Conservation (phyloP, 805 yeast species). For the Nakazawaea pomicola region DNA sequence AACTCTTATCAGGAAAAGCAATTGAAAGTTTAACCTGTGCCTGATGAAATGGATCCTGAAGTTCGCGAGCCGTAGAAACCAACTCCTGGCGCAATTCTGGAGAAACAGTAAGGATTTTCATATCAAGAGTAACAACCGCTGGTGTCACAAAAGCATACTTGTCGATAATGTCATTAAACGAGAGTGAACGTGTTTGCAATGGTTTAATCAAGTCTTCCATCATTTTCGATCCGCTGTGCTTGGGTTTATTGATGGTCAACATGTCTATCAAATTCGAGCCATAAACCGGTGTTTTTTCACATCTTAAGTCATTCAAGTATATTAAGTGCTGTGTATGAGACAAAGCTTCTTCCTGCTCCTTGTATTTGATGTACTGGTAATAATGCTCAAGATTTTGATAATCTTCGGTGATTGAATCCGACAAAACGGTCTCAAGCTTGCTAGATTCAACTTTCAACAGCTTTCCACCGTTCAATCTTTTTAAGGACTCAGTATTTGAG, state of each 20-base stretch:
- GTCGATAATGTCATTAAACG: constrained; percentile 51
- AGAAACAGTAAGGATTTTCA: constrained; percentile 50
- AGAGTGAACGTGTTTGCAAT: constrained; percentile 31
- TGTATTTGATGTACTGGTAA: constrained; percentile 50
- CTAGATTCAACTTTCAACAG: constrained; percentile 39
- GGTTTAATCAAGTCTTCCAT: constrained; percentile 35
- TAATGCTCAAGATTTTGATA: constrained; percentile 46
- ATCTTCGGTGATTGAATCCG: constrained; percentile 23
- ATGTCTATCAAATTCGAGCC: constrained; percentile 52
- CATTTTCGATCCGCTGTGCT: constrained; percentile 18
- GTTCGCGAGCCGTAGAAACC: constrained; percentile 22
- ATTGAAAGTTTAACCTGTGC: constrained; percentile 83
- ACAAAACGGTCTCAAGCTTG: constrained; percentile 33
- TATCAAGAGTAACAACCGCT: constrained; percentile 69
- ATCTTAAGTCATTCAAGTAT: constrained; percentile 63
- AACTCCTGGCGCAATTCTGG: constrained; percentile 21
- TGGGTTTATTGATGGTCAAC: constrained; percentile 31
- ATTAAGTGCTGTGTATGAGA: constrained; percentile 49
- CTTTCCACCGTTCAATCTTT: constrained; percentile 40
- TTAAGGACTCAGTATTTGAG: constrained; percentile 39
- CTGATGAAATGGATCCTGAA: constrained; percentile 61
- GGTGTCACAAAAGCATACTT: constrained; percentile 88
- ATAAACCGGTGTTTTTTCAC: constrained; percentile 60
- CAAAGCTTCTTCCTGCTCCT: constrained; percentile 46
- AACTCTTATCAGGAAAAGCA: constrained; percentile 93